These are phyloP conservation scores for Globisporangium nagaii DNA, from an alignment of 352 stramenopile genomes.

Conservation along the genomic window DNA sequence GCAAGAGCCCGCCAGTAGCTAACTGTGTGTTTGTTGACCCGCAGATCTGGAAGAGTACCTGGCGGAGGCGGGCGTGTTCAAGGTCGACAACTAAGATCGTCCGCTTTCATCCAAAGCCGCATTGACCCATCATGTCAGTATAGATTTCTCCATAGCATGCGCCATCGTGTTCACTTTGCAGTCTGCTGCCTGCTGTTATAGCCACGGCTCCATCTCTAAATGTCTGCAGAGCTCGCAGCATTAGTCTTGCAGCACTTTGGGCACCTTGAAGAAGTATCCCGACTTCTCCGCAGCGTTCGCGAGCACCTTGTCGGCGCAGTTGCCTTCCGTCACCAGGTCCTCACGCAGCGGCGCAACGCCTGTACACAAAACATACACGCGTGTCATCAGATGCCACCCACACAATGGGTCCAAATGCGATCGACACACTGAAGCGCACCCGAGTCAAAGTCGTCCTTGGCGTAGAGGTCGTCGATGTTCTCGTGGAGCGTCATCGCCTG, in stretches of 20 bases:
- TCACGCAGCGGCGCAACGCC: slow-evolving; percentile 55
- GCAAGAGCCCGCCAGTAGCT: no score
- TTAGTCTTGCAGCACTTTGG: slow-evolving; percentile 82
- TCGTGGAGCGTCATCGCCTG: slow-evolving; percentile 76
- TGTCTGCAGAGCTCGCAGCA: no score
- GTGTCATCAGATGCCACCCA: background rate
- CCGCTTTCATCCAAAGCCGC: background rate
- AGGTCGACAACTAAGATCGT: slow-evolving; percentile 20
- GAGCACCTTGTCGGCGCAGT: slow-evolving; percentile 65
- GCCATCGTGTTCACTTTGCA: no score
- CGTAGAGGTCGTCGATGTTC: slow-evolving; percentile 82
- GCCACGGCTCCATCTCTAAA: no score
- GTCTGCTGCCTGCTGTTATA: no score
- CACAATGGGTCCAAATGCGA: no score
- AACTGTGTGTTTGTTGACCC: background rate
- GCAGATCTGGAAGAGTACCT: slow-evolving; percentile 87
- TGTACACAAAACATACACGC: background rate
- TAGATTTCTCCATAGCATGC: slow-evolving; percentile 13
- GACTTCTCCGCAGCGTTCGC: slow-evolving; percentile 70
- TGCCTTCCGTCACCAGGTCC: slow-evolving; percentile 71
- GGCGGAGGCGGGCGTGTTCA: slow-evolving; percentile 72
- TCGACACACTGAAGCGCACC: no score
- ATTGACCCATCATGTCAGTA: background rate
- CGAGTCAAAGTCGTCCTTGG: slow-evolving; percentile 48
- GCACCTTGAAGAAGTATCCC: slow-evolving; percentile 85